phyloP scores from a whole-genome alignment of 2,329 filamentous ascomycete genomes.

The Didymella exigua region DNA sequence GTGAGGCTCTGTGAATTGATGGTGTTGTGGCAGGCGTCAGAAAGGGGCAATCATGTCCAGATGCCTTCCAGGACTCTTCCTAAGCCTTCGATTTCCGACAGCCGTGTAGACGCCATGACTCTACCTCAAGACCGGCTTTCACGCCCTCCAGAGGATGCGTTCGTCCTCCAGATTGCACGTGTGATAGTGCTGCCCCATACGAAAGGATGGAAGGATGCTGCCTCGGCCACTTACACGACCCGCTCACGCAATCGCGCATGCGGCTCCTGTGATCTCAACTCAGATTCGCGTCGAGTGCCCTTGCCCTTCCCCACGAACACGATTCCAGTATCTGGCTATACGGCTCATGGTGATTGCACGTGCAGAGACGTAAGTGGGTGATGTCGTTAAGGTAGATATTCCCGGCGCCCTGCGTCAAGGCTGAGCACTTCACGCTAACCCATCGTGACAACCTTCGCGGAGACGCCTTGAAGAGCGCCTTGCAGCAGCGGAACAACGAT shows the following conservation, averaged over 20 bases:
- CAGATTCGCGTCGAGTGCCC: constrained; percentile 3
- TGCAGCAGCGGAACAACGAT: constrained; percentile 12
- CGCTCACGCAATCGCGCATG: not conserved
- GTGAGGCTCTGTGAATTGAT: not conserved
- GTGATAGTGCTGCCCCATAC: not conserved
- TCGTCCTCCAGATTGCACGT: not conserved
- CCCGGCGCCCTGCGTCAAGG: constrained; percentile 10
- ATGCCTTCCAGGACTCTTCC: not conserved
- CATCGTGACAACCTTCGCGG: constrained; percentile 11
- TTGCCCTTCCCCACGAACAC: constrained; percentile 7
- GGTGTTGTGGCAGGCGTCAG: not conserved
- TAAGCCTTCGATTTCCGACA: constrained; percentile 12
- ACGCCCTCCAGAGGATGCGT: not conserved
- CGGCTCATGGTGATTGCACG: not conserved
- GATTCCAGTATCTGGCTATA: not conserved
- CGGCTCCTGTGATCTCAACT: constrained; percentile 2
- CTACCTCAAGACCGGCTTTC: not conserved
- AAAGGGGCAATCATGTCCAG: constrained; percentile 4
- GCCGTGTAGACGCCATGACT: constrained; percentile 11
- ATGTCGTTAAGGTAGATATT: constrained; percentile 5
- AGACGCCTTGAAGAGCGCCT: constrained; percentile 15
- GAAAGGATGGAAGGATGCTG: not conserved
- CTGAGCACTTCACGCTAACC: constrained; percentile 8
- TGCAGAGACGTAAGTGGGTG: constrained; percentile 4
- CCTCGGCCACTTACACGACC: constrained; percentile 1